Base-by-base conservation (phyloP, 2,329 filamentous ascomycete genomes). In the Aspergillus calidoustus region DNA sequence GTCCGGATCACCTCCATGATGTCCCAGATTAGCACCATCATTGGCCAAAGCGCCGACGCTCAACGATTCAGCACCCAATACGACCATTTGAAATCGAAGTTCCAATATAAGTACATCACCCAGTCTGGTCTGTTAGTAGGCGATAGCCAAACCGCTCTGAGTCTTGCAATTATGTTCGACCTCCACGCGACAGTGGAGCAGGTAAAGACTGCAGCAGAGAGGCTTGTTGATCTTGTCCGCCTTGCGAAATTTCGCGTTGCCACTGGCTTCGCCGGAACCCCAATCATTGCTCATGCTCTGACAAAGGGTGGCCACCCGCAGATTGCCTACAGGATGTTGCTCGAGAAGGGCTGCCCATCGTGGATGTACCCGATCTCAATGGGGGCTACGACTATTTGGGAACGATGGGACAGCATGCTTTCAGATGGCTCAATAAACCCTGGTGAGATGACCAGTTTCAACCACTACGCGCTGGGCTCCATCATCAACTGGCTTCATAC, bases 351-450 rank as follows among this genome's bases (percentile, higher is more conserved):
- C 15, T 57, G 64, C 66, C 77, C 78, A 0, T 76, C 72, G 0
- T 79, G 77, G 77, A 68, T 81, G 9, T 80, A 79, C 54, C 76
- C 72, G 4, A 72, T 80, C 8, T 71, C 66, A 6, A 79, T 79
- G 77, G 75, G 74, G 2, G 77, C 74, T 0, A 81, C 80, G 0
- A 81, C 79, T 0, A 74, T 76, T 9, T 82, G 79, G 79, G 79
- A 82, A 61, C 70, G 79, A 5, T 81, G 79, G 79, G 75, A 81
- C 61, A 74, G 71, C 44, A 72, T 81, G 68, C 62, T 75, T 6
- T 72, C 77, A 0, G 69, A 80, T 54, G 77, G 76, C 1, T 68
- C 61, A 1, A 70, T 80, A 46, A 81, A 81, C 52, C 70, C 76
- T 0, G 78, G 79, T 0, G 64, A 72, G 13, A 81, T 81, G 79